Evolutionary conservation across 371 early-diverging fungal species (phyloP).

Genomic region (Fennellomyces sp.): DNA sequence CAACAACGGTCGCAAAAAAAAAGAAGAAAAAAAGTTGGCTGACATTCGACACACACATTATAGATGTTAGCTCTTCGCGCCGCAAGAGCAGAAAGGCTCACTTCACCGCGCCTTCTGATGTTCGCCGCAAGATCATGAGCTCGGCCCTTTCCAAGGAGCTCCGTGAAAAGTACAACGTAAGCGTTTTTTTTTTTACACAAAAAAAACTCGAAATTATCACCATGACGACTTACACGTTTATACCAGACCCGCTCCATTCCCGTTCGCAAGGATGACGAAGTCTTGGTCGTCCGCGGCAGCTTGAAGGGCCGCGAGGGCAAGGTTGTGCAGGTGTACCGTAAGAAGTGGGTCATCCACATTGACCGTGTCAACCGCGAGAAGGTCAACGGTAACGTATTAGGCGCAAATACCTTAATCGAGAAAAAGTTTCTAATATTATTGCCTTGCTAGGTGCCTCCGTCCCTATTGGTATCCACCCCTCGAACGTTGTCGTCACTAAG

Average conservation of each 20-base stretch:
- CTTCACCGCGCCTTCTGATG: conserved; percentile 94
- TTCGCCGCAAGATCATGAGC: conserved; percentile 95
- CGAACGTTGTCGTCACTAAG: conserved; percentile 95
- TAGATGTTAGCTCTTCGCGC: conserved; percentile 92
- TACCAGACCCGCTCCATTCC: conserved; percentile 88
- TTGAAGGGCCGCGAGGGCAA: conserved; percentile 98
- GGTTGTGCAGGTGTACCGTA: conserved; percentile 94
- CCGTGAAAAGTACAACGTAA: conserved; percentile 93
- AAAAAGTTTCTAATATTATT: not conserved
- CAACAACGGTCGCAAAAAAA: not conserved
- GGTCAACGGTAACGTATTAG: conserved; percentile 70
- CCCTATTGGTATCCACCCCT: conserved; percentile 94
- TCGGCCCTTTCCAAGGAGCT: conserved; percentile 96
- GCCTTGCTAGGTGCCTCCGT: conserved; percentile 71
- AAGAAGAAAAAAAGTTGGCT: conserved; percentile 1
- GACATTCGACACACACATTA: not conserved
- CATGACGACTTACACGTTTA: no score
- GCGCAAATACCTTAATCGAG: not conserved
- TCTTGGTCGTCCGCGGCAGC: conserved; percentile 91
- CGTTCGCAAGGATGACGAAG: conserved; percentile 97
- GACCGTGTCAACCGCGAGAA: conserved; percentile 96
- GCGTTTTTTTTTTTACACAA: no score
- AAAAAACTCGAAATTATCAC: no score
- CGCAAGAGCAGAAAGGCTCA: conserved; percentile 98
- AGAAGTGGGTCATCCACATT: conserved; percentile 97